A percentile compares a stretch with the other conserved stretches of the same genome.
phyloP scores from a whole-genome alignment of 108 stramenopile genomes.

The Mediolabrus comicus region DNA sequence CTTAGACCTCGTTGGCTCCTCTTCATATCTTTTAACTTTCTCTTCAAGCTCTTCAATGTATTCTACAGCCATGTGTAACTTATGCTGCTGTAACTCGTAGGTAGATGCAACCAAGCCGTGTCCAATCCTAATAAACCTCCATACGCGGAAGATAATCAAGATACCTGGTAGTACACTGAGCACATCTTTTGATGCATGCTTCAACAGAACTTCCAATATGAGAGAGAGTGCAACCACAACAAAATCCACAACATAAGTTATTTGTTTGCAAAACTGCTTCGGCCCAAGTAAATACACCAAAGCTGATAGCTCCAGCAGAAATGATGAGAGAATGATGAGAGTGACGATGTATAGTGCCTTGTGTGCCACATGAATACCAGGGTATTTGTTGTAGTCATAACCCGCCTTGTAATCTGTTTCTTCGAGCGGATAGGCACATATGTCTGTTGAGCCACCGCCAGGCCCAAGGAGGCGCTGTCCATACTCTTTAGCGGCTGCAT shows the following conservation, averaged over 20 bases:
- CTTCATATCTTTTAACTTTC: conserved; percentile 9
- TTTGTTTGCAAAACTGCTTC: not conserved
- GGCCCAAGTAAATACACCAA: not conserved
- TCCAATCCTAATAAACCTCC: conserved; percentile 45
- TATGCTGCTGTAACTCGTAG: conserved; percentile 23
- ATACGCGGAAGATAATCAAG: conserved; percentile 33
- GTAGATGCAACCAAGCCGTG: conserved; percentile 39
- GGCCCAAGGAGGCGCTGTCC: not conserved
- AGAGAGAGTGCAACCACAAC: conserved; percentile 34
- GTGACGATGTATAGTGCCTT: not conserved
- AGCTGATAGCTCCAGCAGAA: not conserved
- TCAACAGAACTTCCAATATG: conserved; percentile 23
- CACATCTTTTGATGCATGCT: not conserved
- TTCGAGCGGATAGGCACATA: not conserved
- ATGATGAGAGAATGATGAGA: not conserved
- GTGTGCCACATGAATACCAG: not conserved
- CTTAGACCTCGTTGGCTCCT: not conserved
- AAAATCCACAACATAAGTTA: conserved; percentile 16
- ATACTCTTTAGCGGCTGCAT: not conserved
- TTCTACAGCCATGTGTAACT: conserved; percentile 14
- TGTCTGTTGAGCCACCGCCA: not conserved
- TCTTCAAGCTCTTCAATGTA: conserved; percentile 34
- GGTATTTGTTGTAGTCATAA: not conserved
- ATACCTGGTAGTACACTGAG: conserved; percentile 8
- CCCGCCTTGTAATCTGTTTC: not conserved